phyloP scores from a whole-genome alignment of 768 basidiomycete species.

The Podaxis carcinomalis region DNA sequence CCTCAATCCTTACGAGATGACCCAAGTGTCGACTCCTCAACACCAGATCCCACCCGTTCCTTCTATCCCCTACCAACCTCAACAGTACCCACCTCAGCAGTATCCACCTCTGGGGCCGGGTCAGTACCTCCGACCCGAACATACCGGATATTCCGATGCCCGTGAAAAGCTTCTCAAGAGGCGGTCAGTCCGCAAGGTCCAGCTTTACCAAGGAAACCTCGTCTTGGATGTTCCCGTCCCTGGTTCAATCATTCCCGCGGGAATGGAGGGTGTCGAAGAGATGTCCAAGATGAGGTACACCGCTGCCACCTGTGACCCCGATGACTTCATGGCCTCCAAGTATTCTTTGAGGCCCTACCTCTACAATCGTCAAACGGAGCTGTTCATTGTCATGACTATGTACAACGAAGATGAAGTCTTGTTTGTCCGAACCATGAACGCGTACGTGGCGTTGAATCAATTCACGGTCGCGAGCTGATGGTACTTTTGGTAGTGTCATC shows the following conservation, averaged over 20 bases:
- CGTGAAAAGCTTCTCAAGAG: conserved; percentile 81
- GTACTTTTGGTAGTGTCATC: conserved; percentile 53
- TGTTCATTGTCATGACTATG: conserved; percentile 97
- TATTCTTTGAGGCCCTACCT: conserved; percentile 81
- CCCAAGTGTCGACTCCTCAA: conserved; percentile 32
- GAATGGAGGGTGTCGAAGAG: conserved; percentile 60
- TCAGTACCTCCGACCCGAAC: conserved; percentile 41
- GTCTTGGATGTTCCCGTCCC: conserved; percentile 84
- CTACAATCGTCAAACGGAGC: conserved; percentile 76
- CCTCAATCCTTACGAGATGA: conserved; percentile 64
- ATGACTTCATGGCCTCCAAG: conserved; percentile 75
- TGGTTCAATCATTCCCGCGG: conserved; percentile 69
- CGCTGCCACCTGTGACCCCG: conserved; percentile 86
- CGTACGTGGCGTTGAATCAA: conserved; percentile 39
- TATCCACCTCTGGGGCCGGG: conserved; percentile 60
- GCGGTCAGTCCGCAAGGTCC: conserved; percentile 73
- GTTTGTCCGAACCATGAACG: conserved; percentile 80
- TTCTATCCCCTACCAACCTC: conserved; percentile 41
- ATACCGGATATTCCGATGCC: conserved; percentile 60
- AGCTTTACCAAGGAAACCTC: conserved; percentile 77
- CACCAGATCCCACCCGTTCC: conserved; percentile 47
- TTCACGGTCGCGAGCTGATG: conserved; percentile 5
- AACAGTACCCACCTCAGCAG: conserved; percentile 64
- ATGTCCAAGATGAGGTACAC: conserved; percentile 86
- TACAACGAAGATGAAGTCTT: conserved; percentile 88